Conservation (phyloP, 768 basidiomycete genomes). For the Amanita jacksonii region DNA sequence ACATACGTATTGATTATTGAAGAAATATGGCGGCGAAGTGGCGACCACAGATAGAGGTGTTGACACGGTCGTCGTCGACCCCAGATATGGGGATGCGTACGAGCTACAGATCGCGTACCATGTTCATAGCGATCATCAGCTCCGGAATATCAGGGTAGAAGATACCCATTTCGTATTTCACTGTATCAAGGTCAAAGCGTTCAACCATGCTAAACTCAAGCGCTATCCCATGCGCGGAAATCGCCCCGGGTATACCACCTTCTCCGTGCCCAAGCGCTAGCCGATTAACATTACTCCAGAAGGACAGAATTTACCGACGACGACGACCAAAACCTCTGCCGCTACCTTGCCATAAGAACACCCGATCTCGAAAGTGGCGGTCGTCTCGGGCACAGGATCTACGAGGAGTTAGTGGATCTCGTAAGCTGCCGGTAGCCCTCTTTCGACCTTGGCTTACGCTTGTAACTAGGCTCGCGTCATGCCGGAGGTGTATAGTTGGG, state of each 20-base stretch:
- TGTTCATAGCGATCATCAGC: slow-evolving; percentile 8
- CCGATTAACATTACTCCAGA: slow-evolving; percentile 3
- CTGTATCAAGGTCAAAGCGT: slow-evolving; percentile 15
- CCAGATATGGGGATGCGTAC: background rate
- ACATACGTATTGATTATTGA: background rate
- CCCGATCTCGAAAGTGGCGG: slow-evolving; percentile 30
- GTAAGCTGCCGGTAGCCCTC: slow-evolving; percentile 15
- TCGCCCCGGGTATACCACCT: background rate
- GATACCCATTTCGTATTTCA: slow-evolving; percentile 17
- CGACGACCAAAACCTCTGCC: slow-evolving; percentile 29
- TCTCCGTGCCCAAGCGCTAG: background rate
- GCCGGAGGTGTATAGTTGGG: slow-evolving; percentile 28
- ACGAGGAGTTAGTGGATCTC: slow-evolving; percentile 19
- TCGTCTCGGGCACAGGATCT: slow-evolving; percentile 27
- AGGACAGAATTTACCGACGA: slow-evolving; percentile 24
- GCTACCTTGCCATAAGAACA: slow-evolving; percentile 25
- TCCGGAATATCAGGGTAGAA: slow-evolving; percentile 18
- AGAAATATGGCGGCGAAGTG: slow-evolving; percentile 22
- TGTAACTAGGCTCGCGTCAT: slow-evolving; percentile 3
- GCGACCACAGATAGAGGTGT: slow-evolving; percentile 13
- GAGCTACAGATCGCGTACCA: slow-evolving; percentile 14
- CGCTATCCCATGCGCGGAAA: slow-evolving; percentile 24
- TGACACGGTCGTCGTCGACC: slow-evolving; percentile 18
- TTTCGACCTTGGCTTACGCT: slow-evolving; percentile 4
- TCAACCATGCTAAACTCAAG: slow-evolving; percentile 12